phyloP scores from a whole-genome alignment of 768 basidiomycete genomes.

The Pleurotus cornucopiae region DNA sequence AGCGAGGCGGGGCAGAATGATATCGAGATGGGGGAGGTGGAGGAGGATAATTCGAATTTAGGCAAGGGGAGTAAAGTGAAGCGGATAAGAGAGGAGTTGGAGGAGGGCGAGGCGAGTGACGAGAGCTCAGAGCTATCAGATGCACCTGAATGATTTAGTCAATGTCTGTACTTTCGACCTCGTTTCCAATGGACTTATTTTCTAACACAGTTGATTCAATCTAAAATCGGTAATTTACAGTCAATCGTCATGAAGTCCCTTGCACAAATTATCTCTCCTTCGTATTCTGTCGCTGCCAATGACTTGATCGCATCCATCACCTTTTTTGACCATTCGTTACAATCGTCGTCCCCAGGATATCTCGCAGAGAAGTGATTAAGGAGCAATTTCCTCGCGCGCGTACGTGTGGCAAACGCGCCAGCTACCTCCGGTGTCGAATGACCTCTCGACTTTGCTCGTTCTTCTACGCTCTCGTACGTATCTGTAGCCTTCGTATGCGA shows the following conservation, averaged over 20 bases:
- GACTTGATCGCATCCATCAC: slow-evolving; percentile 62
- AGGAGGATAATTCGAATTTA: slow-evolving; percentile 56
- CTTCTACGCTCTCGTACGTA: slow-evolving; percentile 57
- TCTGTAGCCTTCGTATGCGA: slow-evolving; percentile 54
- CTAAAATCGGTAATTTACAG: slow-evolving; percentile 32
- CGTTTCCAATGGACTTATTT: slow-evolving; percentile 9
- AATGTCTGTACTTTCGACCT: slow-evolving; percentile 12
- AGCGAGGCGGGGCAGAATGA: slow-evolving; percentile 43
- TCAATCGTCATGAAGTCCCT: slow-evolving; percentile 73
- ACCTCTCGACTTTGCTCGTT: slow-evolving; percentile 67
- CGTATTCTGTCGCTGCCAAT: slow-evolving; percentile 52
- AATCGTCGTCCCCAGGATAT: slow-evolving; percentile 65
- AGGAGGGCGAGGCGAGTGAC: slow-evolving; percentile 86
- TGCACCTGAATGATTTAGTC: slow-evolving; percentile 52
- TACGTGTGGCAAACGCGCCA: slow-evolving; percentile 67
- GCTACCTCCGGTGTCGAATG: slow-evolving; percentile 95
- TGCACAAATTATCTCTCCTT: slow-evolving; percentile 61
- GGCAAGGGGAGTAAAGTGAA: slow-evolving; percentile 46
- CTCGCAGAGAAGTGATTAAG: slow-evolving; percentile 86
- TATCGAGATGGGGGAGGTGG: slow-evolving; percentile 91
- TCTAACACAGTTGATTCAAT: slow-evolving; percentile 11
- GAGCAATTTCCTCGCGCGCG: slow-evolving; percentile 58
- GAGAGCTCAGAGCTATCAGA: slow-evolving; percentile 75
- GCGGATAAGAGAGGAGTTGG: slow-evolving; percentile 59
- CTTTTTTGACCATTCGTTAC: slow-evolving; percentile 38